Evolutionary conservation across 345 rosid species (phyloP).

Genomic region (Heritiera fomes): DNA sequence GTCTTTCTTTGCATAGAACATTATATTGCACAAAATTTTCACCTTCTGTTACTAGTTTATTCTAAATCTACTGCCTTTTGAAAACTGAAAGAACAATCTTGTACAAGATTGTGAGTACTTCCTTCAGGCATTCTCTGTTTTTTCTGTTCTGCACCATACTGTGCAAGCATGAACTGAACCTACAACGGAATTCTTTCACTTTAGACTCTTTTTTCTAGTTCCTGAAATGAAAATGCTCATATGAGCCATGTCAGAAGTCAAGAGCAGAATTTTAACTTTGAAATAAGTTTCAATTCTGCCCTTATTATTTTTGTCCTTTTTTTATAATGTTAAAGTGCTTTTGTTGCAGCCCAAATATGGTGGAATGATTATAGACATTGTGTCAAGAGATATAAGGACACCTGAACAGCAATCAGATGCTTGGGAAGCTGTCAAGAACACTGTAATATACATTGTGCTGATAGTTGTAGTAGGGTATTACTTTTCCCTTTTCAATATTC

Average conservation of each 20-base stretch:
- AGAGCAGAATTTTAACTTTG: not conserved
- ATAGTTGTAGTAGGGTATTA: conserved; percentile 59
- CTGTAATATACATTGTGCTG: conserved; percentile 46
- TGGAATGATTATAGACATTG: conserved; percentile 69
- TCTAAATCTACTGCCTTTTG: not conserved
- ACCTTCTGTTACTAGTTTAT: not conserved
- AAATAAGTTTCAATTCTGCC: not conserved
- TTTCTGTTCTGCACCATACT: not conserved
- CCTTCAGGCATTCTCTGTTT: not conserved
- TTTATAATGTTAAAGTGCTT: not conserved
- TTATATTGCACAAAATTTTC: not conserved
- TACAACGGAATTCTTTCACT: not conserved
- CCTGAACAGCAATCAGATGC: conserved; percentile 53
- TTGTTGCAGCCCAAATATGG: conserved; percentile 62
- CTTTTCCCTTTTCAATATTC: conserved; percentile 14
- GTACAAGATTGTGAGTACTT: not conserved
- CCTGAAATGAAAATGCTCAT: not conserved
- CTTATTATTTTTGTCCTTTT: not conserved
- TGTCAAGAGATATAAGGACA: conserved; percentile 46
- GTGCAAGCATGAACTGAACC: not conserved
- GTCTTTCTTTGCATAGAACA: not conserved
- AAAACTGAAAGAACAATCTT: not conserved
- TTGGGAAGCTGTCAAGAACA: conserved; percentile 44
- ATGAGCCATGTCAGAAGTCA: not conserved
- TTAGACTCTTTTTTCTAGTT: not conserved